Conservation (phyloP, 768 basidiomycete species). For the Auriscalpium orientale region DNA sequence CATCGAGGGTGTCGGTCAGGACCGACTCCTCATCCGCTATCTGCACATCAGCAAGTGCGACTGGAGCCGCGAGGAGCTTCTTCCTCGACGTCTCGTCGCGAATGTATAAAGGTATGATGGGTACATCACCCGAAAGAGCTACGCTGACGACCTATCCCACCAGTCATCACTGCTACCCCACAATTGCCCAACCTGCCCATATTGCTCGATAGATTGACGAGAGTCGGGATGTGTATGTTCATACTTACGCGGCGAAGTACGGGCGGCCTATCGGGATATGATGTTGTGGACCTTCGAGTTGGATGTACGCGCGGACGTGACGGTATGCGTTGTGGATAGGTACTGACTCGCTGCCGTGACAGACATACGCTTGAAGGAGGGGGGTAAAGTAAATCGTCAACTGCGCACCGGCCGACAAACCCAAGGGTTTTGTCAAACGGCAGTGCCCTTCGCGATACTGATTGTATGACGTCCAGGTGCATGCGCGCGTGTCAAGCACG, state of each 20-base stretch:
- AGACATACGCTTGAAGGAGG: too few species aligned
- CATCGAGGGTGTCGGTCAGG: conserved; percentile 70
- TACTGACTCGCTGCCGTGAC: too few species aligned
- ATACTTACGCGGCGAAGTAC: conserved; percentile 58
- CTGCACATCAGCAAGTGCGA: conserved; percentile 52
- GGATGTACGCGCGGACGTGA: too few species aligned
- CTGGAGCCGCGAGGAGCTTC: conserved; percentile 19
- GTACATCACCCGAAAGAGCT: too few species aligned
- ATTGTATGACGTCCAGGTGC: too few species aligned
- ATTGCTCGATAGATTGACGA: conserved; percentile 61
- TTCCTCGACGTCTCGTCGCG: conserved; percentile 11
- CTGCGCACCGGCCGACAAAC: too few species aligned
- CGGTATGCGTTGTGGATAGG: too few species aligned
- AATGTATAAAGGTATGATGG: conserved; percentile 9
- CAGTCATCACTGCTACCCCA: conserved; percentile 79
- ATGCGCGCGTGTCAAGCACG: too few species aligned
- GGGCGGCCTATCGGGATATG: conserved; percentile 42
- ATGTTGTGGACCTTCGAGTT: conserved; percentile 2
- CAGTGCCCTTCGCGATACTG: too few species aligned
- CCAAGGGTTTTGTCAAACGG: too few species aligned
- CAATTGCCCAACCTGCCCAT: conserved; percentile 58
- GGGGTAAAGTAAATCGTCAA: too few species aligned
- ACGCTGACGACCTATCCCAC: not conserved
- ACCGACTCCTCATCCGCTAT: conserved; percentile 69
- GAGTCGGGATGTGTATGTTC: conserved; percentile 65